These are phyloP conservation scores for Lathyrus oleraceus DNA, from an alignment of 306 rosid species.

Conservation along the genomic window DNA sequence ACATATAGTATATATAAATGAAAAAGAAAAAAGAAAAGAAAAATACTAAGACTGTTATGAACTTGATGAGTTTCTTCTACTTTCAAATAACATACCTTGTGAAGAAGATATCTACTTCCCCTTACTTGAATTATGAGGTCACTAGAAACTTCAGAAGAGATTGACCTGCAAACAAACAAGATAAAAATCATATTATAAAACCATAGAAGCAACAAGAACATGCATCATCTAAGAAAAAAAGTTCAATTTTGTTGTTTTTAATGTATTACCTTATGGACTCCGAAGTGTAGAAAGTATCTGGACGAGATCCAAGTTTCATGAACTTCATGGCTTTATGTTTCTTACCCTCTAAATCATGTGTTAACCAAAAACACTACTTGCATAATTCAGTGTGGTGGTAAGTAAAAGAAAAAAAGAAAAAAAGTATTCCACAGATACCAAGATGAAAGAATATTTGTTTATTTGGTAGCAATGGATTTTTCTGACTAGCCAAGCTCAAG, in stretches of 20 bases:
- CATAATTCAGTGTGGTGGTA: slow-evolving; percentile 27
- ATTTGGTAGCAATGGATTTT: slow-evolving; percentile 36
- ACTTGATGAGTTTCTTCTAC: background rate
- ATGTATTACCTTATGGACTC: slow-evolving; percentile 72
- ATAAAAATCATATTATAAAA: background rate
- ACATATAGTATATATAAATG: background rate
- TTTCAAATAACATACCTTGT: slow-evolving; percentile 61
- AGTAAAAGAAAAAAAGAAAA: background rate
- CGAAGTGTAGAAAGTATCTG: slow-evolving; percentile 83
- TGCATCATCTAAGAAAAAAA: slow-evolving; percentile 17
- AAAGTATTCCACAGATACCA: slow-evolving; percentile 39
- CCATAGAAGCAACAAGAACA: background rate
- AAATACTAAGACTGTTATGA: background rate
- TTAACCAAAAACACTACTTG: slow-evolving; percentile 28
- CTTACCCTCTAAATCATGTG: slow-evolving; percentile 40
- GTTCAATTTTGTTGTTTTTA: background rate
- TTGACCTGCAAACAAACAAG: slow-evolving; percentile 62
- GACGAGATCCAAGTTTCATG: slow-evolving; percentile 98
- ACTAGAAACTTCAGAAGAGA: slow-evolving; percentile 92
- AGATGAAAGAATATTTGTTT: slow-evolving; percentile 39
- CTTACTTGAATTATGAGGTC: slow-evolving; percentile 91
- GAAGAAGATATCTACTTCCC: slow-evolving; percentile 89
- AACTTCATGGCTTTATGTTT: slow-evolving; percentile 75
- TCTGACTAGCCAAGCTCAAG: slow-evolving; percentile 37
- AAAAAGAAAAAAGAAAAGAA: background rate